phyloP scores from a whole-genome alignment of 805 yeast genomes.

The Cyberlindnera subsufficiens region DNA sequence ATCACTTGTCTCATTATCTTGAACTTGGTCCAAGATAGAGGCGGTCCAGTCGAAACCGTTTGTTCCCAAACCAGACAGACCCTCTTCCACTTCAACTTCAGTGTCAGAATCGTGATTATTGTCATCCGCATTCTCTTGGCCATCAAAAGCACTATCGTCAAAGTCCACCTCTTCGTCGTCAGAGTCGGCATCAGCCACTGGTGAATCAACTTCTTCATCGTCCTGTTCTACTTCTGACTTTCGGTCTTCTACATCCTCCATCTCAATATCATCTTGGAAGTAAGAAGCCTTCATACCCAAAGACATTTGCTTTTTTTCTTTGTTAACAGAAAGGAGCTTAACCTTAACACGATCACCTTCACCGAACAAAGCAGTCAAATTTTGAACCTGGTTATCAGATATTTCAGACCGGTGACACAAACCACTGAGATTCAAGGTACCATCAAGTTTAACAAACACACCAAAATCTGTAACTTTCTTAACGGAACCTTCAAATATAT shows the following conservation, averaged over 20 bases:
- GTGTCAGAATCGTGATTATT: slow-evolving; percentile 16
- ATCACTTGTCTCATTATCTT: slow-evolving; percentile 45
- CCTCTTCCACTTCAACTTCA: slow-evolving; percentile 24
- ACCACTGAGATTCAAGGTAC: slow-evolving; percentile 71
- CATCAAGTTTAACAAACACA: slow-evolving; percentile 78
- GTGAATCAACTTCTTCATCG: slow-evolving; percentile 16
- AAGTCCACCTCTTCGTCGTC: slow-evolving; percentile 14
- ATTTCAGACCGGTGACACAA: slow-evolving; percentile 83
- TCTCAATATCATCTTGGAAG: slow-evolving; percentile 42
- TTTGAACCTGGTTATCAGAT: slow-evolving; percentile 59
- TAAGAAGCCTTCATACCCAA: slow-evolving; percentile 94
- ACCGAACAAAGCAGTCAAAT: slow-evolving; percentile 63
- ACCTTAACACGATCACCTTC: slow-evolving; percentile 91
- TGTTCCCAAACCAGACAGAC: slow-evolving; percentile 60
- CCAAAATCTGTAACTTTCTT: slow-evolving; percentile 81
- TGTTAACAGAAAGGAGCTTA: slow-evolving; percentile 59
- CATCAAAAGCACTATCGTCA: slow-evolving; percentile 1
- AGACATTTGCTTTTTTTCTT: slow-evolving; percentile 66
- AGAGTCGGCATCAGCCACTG: slow-evolving; percentile 7
- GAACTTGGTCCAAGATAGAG: slow-evolving; percentile 75
- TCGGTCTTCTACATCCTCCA: slow-evolving; percentile 26
- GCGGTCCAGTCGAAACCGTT: slow-evolving; percentile 97
- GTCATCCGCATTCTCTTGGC: slow-evolving; percentile 11
- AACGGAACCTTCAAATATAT: slow-evolving; percentile 71
- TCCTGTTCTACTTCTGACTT: slow-evolving; percentile 22